Conservation (phyloP, 2,329 filamentous ascomycete genomes). For the Rhynchosporium agropyri region DNA sequence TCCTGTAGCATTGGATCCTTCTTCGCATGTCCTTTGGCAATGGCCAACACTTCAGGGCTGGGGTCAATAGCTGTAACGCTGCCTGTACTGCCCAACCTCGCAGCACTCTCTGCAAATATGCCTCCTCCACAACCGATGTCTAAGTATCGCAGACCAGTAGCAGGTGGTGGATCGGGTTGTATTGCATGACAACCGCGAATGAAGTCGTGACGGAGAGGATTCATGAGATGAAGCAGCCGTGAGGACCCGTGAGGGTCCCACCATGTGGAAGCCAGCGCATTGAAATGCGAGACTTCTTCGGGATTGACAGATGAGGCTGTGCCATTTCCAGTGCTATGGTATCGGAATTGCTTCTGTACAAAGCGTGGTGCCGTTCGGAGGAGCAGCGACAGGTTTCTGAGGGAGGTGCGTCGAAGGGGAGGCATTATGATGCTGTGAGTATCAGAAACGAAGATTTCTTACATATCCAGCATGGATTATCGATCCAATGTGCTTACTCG, state of each 20-base stretch:
- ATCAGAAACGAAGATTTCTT: neutral
- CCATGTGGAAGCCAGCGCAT: conserved; percentile 88
- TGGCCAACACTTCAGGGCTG: conserved; percentile 69
- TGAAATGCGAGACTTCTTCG: conserved; percentile 92
- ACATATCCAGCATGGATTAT: too few relatives aligned
- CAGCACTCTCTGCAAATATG: conserved; percentile 90
- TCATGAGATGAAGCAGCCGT: conserved; percentile 94
- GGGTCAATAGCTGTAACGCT: conserved; percentile 79
- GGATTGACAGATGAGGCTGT: conserved; percentile 75
- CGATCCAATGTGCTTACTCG: neutral
- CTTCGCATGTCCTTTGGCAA: conserved; percentile 76
- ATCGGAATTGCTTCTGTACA: conserved; percentile 39
- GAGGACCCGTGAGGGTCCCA: conserved; percentile 96
- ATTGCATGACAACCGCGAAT: conserved; percentile 72
- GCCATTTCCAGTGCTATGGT: conserved; percentile 24
- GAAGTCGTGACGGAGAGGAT: conserved; percentile 93
- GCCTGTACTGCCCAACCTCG: conserved; percentile 63
- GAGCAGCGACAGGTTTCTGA: conserved; percentile 40
- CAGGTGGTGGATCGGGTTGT: conserved; percentile 47
- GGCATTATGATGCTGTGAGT: neutral
- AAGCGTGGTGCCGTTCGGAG: conserved; percentile 40
- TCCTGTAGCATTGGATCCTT: conserved; percentile 68
- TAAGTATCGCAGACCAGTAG: conserved; percentile 66
- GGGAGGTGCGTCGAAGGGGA: conserved; percentile 30
- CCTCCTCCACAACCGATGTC: conserved; percentile 96